Base-by-base conservation (phyloP, 1,284 basidiomycete genomes). In the Mycena citricolor region DNA sequence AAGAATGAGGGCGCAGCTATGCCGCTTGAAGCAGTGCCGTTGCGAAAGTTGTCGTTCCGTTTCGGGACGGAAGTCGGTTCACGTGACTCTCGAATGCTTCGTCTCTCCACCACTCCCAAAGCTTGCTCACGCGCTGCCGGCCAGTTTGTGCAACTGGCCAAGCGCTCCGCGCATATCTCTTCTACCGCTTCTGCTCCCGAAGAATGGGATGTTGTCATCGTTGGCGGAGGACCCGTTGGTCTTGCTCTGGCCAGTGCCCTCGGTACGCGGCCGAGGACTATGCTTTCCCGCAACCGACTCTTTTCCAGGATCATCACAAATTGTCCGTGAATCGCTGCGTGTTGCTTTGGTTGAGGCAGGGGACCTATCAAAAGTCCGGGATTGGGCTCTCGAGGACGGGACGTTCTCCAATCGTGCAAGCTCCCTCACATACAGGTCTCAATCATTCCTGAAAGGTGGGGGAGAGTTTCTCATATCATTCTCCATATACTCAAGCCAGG, bases 171-270 rank as follows among this genome's bases (percentile, higher is more conserved):
- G 28, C 25, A 42, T 42, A 12, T 19, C 36, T n/a, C n/a, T 5
- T 8, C 45, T 5, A 53, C 53, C 29, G 39, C 54, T 22, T 44
- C 40, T 11, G 37, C 41, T 21, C 51, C 64, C 14, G 69, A 76
- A 50, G 73, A 88, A 42, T 83, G 78, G 52, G 94, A 97, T 62
- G 74, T 97, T 41, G 90, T 97, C 24, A 90, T 98, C 55, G 91
- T 97, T 26, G 95, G 95, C 12, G 95, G 93, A 33, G 94, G 94
- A 1, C 93, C 93, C 16, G 92, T 83, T 1, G 95, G 95, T 12
- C 75, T 99, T 20, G 90, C 94, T 4, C 71, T 99, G 21, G 93
- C 93, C 1, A 84, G 82, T 60, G 90, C 92, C 19, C 73, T 99
- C 16, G 79, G 94, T 93, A 58, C 34, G 26, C n/a, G 32, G 39